Conservation (phyloP, 2,329 filamentous ascomycete species). For the Ophiostoma quercus region DNA sequence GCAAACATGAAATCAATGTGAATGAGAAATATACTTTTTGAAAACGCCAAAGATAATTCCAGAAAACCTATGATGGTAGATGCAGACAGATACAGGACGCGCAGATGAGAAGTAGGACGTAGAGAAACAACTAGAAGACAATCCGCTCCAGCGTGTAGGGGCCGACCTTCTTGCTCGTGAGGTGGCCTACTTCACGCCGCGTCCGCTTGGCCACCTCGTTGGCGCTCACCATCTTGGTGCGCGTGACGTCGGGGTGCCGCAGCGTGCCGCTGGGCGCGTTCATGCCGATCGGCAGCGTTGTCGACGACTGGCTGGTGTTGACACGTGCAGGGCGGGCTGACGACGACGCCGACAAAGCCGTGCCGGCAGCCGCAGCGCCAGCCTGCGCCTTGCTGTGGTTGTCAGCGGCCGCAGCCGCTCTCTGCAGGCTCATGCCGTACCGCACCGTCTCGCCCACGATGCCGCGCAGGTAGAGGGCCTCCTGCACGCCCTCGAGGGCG, state of each 20-base stretch:
- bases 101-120: background rate
- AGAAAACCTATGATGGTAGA: constrained; percentile 9
- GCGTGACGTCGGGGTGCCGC: constrained; percentile 33
- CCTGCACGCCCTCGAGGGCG: constrained; percentile 66
- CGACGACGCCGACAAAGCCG: constrained; percentile 42
- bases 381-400: constrained; percentile 37
- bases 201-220: constrained; percentile 67
- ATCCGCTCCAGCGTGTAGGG: constrained; percentile 81
- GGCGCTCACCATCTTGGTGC: constrained; percentile 57
- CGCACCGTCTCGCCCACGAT: constrained; percentile 61
- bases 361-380: constrained; percentile 37
- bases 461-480: constrained; percentile 60
- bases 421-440: constrained; percentile 42
- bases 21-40: constrained; percentile 2
- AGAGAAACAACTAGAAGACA: constrained; percentile 43
- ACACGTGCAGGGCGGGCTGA: constrained; percentile 32
- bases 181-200: constrained; percentile 66
- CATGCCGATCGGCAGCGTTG: constrained; percentile 65
- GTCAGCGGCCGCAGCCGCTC: constrained; percentile 60
- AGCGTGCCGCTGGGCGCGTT: constrained; percentile 41
- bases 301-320: constrained; percentile 35
- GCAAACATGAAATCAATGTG: too few relatives aligned
- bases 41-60: background rate
- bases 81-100: background rate
- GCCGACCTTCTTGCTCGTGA: constrained; percentile 73